phyloP scores from a whole-genome alignment of 2,329 filamentous ascomycete species.

The Ilyonectria robusta region DNA sequence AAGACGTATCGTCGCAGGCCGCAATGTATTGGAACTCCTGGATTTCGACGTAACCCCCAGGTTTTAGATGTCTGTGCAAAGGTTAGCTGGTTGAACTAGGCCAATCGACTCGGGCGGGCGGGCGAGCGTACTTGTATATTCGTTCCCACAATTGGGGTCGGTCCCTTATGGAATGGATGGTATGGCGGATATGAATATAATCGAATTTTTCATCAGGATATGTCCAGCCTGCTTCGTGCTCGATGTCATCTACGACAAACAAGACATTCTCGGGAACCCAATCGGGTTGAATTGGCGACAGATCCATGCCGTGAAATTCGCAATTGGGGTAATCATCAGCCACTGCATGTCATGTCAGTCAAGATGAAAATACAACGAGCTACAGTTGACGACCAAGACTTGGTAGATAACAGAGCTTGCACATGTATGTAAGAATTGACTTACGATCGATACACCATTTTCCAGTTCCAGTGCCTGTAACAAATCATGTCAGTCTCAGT shows the following conservation, averaged over 20 bases:
- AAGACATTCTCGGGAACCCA: constrained; percentile 66
- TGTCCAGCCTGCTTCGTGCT: constrained; percentile 65
- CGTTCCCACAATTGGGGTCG: constrained; percentile 58
- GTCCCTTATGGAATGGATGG: constrained; percentile 61
- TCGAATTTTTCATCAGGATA: constrained; percentile 62
- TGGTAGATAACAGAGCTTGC: neutral
- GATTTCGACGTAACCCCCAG: constrained; percentile 66
- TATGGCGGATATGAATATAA: constrained; percentile 65
- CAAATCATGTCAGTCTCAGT: constrained; percentile 32
- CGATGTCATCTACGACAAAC: constrained; percentile 67
- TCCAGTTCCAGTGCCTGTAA: constrained; percentile 64
- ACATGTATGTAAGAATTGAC: constrained; percentile 40
- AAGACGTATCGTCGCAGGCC: constrained; percentile 61
- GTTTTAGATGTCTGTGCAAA: constrained; percentile 62
- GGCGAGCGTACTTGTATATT: constrained; percentile 56
- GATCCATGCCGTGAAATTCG: constrained; percentile 63
- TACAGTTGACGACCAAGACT: neutral
- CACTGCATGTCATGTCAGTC: constrained; percentile 52
- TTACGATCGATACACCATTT: constrained; percentile 66
- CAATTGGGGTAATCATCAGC: constrained; percentile 62
- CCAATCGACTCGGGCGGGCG: neutral
- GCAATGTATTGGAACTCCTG: constrained; percentile 61
- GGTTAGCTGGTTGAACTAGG: constrained; percentile 2
- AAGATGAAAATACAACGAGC: neutral
- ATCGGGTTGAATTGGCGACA: constrained; percentile 67